Evolutionary conservation across 2,329 filamentous ascomycete species (phyloP), one percentile per base, ranked within the genome.

Genomic region (Colletotrichum godetiae): DNA sequence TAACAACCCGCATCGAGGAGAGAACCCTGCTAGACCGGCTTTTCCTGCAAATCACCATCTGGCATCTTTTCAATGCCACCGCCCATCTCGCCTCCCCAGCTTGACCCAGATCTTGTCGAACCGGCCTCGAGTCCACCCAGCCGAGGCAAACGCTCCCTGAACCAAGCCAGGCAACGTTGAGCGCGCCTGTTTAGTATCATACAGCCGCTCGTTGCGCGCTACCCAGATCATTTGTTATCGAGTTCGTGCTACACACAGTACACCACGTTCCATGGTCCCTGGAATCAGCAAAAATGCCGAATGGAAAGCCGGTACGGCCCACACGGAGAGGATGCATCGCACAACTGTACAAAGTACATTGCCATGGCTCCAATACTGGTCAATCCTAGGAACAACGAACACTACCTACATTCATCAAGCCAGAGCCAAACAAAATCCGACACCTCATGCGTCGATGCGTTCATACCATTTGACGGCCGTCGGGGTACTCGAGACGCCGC

Each of bases 1-100:
- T 75, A 75, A 73, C 73, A 71, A n/a, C 35, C 19, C 37, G 52
- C 72, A 42, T 52, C 52, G 62, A 56, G 29, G 49, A 72, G 68
- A 56, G 62, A 72, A 63, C 68, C 72, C 62, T 74, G 68, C 35
- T 53, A 66, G 67, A 57, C 49, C 64, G 52, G 64, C 63, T 27
- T 62, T 27, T 68, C 49, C 67, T 73, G 71, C 60, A 73, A 73
- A 73, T 73, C 67, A 61, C 60, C 67, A 71, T 73, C 49, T 66
- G 52, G 67, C 71, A 66, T 57, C 60, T 64, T 64, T 46, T 37
- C 59, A 58, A 46, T 69, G 66, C 66, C 66, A 64, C 53, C 27
- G 22, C 57, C 53, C 59, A 65, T 69, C 59, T 52, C 37, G n/a
- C n/a, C 15, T 24, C 68, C 56, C 61, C 68, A 55, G 60, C 27